phyloP scores from a whole-genome alignment of 2,329 filamentous ascomycete species.

The Pyricularia sp. region DNA sequence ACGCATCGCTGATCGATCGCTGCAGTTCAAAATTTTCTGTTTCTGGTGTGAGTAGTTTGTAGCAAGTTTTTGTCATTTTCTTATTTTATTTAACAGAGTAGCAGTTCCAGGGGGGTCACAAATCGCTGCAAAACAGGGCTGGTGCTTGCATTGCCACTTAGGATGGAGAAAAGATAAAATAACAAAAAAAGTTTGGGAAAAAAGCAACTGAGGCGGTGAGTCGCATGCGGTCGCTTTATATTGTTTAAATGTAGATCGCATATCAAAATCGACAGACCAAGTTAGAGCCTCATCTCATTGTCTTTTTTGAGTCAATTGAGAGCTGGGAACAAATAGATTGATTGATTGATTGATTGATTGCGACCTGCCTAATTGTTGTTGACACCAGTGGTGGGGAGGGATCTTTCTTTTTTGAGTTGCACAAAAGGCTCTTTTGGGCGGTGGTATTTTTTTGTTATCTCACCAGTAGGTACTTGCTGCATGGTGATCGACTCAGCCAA shows the following conservation, averaged over 20 bases:
- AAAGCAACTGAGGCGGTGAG: neutral
- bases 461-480: neutral
- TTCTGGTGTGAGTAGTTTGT: neutral
- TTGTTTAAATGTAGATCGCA: neutral
- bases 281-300: neutral
- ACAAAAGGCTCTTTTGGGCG: neutral
- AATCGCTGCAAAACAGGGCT: neutral
- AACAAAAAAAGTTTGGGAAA: neutral
- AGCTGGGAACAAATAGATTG: neutral
- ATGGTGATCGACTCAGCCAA: neutral
- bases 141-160: neutral
- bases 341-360: neutral
- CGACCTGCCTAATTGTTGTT: neutral
- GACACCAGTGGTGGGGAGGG: neutral
- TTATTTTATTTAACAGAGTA: neutral
- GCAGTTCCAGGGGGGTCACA: neutral
- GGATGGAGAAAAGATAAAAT: neutral
- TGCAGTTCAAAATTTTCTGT: neutral
- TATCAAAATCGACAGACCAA: neutral
- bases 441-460: neutral
- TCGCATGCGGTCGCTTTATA: neutral
- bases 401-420: neutral
- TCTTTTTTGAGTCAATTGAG: neutral
- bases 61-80: no score
- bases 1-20: neutral